These are phyloP conservation scores for Neonectria coccinea DNA, from an alignment of 2,329 filamentous ascomycete genomes.

Conservation along the genomic window DNA sequence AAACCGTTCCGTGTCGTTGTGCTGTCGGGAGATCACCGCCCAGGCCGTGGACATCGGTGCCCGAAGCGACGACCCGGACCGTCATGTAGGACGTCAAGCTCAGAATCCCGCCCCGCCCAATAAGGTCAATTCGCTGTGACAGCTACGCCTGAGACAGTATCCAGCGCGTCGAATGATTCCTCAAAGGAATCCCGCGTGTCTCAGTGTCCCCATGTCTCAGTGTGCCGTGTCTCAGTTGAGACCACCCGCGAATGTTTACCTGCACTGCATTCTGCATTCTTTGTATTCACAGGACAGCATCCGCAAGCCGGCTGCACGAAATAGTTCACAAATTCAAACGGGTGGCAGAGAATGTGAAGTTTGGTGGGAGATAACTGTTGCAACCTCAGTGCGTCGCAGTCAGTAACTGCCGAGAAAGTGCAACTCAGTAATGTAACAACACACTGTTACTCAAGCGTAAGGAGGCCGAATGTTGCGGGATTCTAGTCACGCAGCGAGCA, in stretches of 20 bases:
- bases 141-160: neutral
- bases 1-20: neutral
- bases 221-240: neutral
- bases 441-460: neutral
- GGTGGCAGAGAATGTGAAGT: neutral
- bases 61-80: neutral
- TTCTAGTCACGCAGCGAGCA: neutral
- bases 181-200: neutral
- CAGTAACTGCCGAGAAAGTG: neutral
- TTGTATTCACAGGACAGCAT: neutral
- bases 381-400: neutral
- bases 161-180: neutral
- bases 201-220: neutral
- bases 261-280: neutral
- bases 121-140: neutral
- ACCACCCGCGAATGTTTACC: neutral
- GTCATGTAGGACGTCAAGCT: neutral
- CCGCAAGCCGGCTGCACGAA: neutral
- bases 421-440: neutral
- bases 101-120: neutral
- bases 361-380: neutral
- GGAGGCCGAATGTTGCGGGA: neutral
- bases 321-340: neutral
- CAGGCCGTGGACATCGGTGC: neutral
- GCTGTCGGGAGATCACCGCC: neutral